phyloP scores from a whole-genome alignment of 1,139 yeast species.

The Kodamaea alishanica region DNA sequence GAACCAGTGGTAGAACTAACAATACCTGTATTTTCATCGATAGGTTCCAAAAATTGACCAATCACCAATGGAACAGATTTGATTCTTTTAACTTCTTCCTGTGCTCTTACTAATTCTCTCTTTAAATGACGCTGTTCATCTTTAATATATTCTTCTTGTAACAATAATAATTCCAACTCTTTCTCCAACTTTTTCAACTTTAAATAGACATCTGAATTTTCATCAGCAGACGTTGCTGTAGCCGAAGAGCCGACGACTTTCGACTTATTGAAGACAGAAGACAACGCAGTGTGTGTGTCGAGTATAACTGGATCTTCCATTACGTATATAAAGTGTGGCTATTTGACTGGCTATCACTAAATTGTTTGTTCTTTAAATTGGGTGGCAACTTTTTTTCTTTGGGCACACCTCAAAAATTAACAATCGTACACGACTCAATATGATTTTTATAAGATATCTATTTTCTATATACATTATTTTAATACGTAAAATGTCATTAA shows the following conservation, averaged over 20 bases:
- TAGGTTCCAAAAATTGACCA: conserved; percentile 97
- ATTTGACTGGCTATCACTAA: conserved; percentile 3
- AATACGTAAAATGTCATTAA: conserved; percentile 16
- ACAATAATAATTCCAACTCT: conserved; percentile 73
- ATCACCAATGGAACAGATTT: conserved; percentile 97
- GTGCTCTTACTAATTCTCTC: conserved; percentile 92
- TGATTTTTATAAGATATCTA: not conserved
- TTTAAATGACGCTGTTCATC: conserved; percentile 97
- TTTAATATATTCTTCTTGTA: conserved; percentile 95
- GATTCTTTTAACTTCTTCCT: conserved; percentile 96
- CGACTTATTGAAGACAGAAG: conserved; percentile 14
- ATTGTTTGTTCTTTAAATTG: conserved; percentile 2
- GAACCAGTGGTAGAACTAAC: conserved; percentile 98
- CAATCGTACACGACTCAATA: not conserved
- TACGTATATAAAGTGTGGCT: conserved; percentile 1
- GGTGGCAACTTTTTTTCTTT: conserved; percentile 12
- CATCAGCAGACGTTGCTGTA: conserved; percentile 20
- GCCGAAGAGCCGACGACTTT: conserved; percentile 6
- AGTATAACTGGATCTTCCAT: conserved; percentile 25
- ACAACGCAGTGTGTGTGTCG: conserved; percentile 17
- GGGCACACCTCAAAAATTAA: not conserved
- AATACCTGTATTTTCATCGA: conserved; percentile 94
- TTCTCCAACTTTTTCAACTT: conserved; percentile 84
- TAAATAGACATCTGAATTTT: conserved; percentile 66
- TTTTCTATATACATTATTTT: conserved; percentile 1